phyloP scores from a whole-genome alignment of 192 early-diverging fungal genomes.

The Chytriomyces confervae region DNA sequence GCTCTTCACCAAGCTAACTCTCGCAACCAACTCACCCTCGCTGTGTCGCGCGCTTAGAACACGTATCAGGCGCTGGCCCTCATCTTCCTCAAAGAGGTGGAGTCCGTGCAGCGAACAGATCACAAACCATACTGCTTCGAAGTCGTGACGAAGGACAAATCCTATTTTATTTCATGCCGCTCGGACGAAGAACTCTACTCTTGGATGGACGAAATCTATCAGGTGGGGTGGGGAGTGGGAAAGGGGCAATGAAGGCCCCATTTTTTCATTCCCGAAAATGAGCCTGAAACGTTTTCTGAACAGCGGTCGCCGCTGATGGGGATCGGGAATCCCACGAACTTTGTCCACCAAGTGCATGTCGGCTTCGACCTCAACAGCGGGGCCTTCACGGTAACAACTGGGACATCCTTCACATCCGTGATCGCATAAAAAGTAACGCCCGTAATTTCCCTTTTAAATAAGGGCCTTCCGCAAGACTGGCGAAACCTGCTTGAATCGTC shows the following conservation, averaged over 20 bases:
- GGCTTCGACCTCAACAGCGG: slow-evolving; percentile 59
- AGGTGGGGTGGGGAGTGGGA: slow-evolving; percentile 49
- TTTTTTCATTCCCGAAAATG: background rate
- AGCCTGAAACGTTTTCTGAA: background rate
- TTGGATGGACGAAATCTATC: slow-evolving; percentile 99
- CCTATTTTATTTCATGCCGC: slow-evolving; percentile 89
- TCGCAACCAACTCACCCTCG: no score
- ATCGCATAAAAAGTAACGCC: background rate
- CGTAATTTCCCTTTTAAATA: background rate
- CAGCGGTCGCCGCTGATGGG: slow-evolving; percentile 77
- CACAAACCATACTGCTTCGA: slow-evolving; percentile 94
- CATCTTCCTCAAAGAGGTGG: slow-evolving; percentile 93
- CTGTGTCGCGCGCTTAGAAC: slow-evolving; percentile 52
- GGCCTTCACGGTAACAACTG: slow-evolving; percentile 49
- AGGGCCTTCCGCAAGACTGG: slow-evolving; percentile 97
- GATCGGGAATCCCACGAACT: slow-evolving; percentile 83
- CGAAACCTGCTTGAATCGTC: slow-evolving; percentile 89
- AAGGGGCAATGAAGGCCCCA: background rate
- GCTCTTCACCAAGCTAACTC: no score
- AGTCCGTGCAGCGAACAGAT: slow-evolving; percentile 83
- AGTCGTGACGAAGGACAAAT: slow-evolving; percentile 90
- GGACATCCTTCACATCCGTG: background rate
- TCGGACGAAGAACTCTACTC: slow-evolving; percentile 97
- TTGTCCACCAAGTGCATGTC: slow-evolving; percentile 83
- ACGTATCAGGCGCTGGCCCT: slow-evolving; percentile 86